Evolutionary conservation across 768 basidiomycete species (phyloP), one percentile per base, ranked within the genome.

Genomic region (Gloeophyllum trabeum): DNA sequence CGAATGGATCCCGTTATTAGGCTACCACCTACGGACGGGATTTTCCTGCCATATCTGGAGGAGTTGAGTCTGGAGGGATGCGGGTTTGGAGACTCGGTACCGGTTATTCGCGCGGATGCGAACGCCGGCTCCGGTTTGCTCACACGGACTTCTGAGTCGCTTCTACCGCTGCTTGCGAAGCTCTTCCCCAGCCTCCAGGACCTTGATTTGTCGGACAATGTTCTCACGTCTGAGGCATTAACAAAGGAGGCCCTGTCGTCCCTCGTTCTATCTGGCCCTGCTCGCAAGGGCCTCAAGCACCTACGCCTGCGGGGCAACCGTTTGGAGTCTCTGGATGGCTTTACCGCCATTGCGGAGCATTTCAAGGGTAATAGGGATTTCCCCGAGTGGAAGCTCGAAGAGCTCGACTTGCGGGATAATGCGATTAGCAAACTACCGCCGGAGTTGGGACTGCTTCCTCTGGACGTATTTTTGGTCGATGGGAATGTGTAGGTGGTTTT

Each of bases 401-500:
- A 90, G 54, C 58, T 91, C 22, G 88, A 91, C 60, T 48, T 91
- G 51, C 62, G 88, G 48, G 85, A 91, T 53, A 90, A 90, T 48
- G 82, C 85, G 53, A 75, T 91, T 43, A 69, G 68, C 4, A 79
- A 71, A 58, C 57, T 90, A 24, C 78, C 76, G 0, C 61, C 82
- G 5, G 77, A 81, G 54, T 58, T 90, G 37, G 87, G 88, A 21
- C 55, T 87, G 44, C 55, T 90, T 41, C 81, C 86, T 13, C 57
- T 90, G 51, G 87, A 90, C 40, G 79, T 87, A 5, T 76, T 91
- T 45, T 59, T 88, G 50, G 87, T 91, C 25, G 88, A 90, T 51
- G 86, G 87, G 14, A 91, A 91, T 60, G 62, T 69, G 85, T 88
- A 66, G 82, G 5, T 4, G 23, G 2, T 39, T 23, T 37, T 23